phyloP scores from a whole-genome alignment of 306 rosid genomes.

The Notholithocarpus densiflorus region DNA sequence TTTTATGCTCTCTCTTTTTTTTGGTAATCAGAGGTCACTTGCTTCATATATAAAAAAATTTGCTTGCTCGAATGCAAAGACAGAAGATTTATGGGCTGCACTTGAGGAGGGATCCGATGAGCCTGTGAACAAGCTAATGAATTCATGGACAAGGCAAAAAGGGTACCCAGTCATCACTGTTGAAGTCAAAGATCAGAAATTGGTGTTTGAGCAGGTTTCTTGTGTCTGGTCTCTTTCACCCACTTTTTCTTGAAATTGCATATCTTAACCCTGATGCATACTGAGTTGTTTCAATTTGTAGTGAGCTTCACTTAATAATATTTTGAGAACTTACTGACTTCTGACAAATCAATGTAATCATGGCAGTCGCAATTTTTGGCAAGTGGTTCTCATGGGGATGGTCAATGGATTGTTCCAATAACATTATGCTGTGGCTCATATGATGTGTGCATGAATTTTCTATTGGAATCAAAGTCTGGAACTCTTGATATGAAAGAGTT shows the following conservation, averaged over 20 bases:
- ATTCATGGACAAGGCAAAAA: conserved; percentile 89
- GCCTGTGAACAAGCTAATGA: conserved; percentile 84
- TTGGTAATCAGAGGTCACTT: conserved; percentile 66
- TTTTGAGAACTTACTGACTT: neutral
- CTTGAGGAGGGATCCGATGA: conserved; percentile 93
- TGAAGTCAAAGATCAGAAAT: conserved; percentile 49
- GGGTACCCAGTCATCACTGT: conserved; percentile 90
- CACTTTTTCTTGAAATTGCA: neutral
- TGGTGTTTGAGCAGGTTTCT: conserved; percentile 86
- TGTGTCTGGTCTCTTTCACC: conserved; percentile 14
- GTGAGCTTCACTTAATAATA: neutral
- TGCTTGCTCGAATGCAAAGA: conserved; percentile 79
- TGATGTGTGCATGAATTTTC: conserved; percentile 60
- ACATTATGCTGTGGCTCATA: conserved; percentile 73
- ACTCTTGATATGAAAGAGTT: conserved; percentile 51
- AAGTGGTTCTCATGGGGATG: conserved; percentile 73
- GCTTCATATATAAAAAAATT: conserved; percentile 77
- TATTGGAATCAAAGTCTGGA: conserved; percentile 57
- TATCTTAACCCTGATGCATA: neutral
- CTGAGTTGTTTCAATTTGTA: neutral
- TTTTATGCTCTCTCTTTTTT: conserved; percentile 1
- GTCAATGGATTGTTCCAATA: conserved; percentile 84
- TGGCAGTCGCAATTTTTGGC: conserved; percentile 80
- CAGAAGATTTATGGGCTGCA: conserved; percentile 92
- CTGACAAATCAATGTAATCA: conserved; percentile 3